phyloP scores from a whole-genome alignment of 164 flowering plant species.

The Vitis cinerea region DNA sequence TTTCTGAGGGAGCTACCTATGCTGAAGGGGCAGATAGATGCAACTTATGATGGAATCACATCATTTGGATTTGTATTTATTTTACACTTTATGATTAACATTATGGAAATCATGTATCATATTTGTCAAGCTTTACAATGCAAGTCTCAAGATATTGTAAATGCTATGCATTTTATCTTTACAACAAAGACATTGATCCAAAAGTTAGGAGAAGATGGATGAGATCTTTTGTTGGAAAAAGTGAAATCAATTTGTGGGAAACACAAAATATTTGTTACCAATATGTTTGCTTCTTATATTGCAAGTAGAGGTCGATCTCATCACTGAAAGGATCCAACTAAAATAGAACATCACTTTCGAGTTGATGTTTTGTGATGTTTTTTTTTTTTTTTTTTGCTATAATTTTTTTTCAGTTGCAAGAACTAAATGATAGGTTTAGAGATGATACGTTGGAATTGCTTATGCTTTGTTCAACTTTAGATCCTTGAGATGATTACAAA shows the following conservation, averaged over 20 bases:
- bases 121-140: no score
- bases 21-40: not conserved
- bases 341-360: not conserved
- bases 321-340: not conserved
- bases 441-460: not conserved
- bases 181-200: no score
- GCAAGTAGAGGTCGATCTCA: not conserved
- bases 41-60: not conserved
- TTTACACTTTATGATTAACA: constrained; percentile 1
- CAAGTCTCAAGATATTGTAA: no score
- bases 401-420: not conserved
- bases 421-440: no score
- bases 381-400: not conserved
- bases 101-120: not conserved
- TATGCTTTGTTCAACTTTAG: not conserved
- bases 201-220: no score
- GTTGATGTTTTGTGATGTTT: not conserved
- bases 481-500: not conserved
- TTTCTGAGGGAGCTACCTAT: no score
- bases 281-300: no score
- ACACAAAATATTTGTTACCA: no score
- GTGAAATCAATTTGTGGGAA: no score
- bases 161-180: no score
- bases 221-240: no score
- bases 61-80: constrained; percentile 5